Percentiles rank a stretch among this genome's conserved stretches.
phyloP scores from a whole-genome alignment of 345 rosid genomes.

The Cardiospermum halicacabum region DNA sequence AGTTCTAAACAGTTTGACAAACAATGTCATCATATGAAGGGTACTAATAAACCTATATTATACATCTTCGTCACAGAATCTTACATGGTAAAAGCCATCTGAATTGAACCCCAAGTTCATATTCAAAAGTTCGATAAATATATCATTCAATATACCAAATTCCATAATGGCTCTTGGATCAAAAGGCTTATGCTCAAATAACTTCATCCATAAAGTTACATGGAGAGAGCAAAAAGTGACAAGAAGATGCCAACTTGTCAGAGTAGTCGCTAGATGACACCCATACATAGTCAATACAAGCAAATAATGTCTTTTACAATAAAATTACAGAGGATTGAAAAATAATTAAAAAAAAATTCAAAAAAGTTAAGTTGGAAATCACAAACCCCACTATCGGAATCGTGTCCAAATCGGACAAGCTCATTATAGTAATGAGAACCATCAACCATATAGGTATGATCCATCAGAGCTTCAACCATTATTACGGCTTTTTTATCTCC shows the following conservation, averaged over 20 bases:
- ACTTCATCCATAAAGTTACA: conserved; percentile 91
- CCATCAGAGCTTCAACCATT: too few species aligned
- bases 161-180: conserved; percentile 99
- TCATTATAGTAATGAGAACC: too few species aligned
- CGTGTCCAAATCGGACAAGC: too few species aligned
- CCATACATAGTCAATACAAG: conserved; percentile 10
- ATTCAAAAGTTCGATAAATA: conserved; percentile 91
- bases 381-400: too few species aligned
- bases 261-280: conserved; percentile 71
- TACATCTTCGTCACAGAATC: conserved; percentile 1
- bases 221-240: conserved; percentile 99
- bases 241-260: conserved; percentile 99
- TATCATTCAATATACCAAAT: conserved; percentile 95
- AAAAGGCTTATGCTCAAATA: conserved; percentile 99
- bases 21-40: background rate
- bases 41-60: background rate
- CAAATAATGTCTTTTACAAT: background rate
- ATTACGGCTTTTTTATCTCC: too few species aligned
- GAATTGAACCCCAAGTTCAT: conserved; percentile 99
- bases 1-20: background rate
- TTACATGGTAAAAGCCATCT: conserved; percentile 98
- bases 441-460: too few species aligned
- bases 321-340: too few species aligned
- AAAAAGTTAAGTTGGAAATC: too few species aligned
- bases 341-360: too few species aligned